Percentiles rank a stretch among this genome's conserved stretches.
Conservation (phyloP, 140 eudicot species). For the Senecio squalidus region DNA sequence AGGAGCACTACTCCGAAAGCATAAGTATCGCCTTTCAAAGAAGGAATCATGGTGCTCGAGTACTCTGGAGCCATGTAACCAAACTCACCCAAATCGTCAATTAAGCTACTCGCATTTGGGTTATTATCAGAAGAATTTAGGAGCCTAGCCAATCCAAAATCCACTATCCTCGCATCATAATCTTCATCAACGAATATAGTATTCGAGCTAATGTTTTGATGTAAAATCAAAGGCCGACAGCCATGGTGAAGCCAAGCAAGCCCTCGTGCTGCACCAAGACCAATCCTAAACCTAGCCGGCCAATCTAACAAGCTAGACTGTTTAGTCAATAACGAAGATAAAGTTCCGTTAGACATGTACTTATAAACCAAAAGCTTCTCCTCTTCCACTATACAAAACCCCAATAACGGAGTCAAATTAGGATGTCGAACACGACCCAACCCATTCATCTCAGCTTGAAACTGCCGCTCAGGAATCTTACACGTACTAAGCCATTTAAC, state of each 20-base stretch:
- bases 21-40: slow-evolving; percentile 77
- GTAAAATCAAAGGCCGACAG: slow-evolving; percentile 64
- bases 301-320: slow-evolving; percentile 53
- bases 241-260: slow-evolving; percentile 99
- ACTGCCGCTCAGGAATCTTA: not conserved
- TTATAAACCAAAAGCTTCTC: slow-evolving; percentile 93
- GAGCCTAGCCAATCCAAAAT: slow-evolving; percentile 74
- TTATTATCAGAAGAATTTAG: slow-evolving; percentile 31
- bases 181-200: slow-evolving; percentile 80
- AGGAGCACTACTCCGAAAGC: slow-evolving; percentile 74
- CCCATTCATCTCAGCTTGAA: not conserved
- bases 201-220: slow-evolving; percentile 69
- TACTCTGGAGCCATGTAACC: slow-evolving; percentile 91
- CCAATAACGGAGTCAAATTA: not conserved
- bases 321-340: slow-evolving; percentile 47
- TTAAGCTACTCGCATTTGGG: slow-evolving; percentile 41
- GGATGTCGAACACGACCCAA: not conserved
- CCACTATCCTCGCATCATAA: slow-evolving; percentile 78
- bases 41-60: slow-evolving; percentile 66
- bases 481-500: slow-evolving; percentile 37
- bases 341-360: slow-evolving; percentile 69
- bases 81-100: slow-evolving; percentile 62
- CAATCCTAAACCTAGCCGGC: slow-evolving; percentile 66
- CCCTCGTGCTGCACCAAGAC: slow-evolving; percentile 84
- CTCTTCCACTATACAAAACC: slow-evolving; percentile 40